Evolutionary conservation across 78 protist genomes (phyloP), one percentile per base, ranked within the genome.

Genomic region (Emiliania huxleyi): DNA sequence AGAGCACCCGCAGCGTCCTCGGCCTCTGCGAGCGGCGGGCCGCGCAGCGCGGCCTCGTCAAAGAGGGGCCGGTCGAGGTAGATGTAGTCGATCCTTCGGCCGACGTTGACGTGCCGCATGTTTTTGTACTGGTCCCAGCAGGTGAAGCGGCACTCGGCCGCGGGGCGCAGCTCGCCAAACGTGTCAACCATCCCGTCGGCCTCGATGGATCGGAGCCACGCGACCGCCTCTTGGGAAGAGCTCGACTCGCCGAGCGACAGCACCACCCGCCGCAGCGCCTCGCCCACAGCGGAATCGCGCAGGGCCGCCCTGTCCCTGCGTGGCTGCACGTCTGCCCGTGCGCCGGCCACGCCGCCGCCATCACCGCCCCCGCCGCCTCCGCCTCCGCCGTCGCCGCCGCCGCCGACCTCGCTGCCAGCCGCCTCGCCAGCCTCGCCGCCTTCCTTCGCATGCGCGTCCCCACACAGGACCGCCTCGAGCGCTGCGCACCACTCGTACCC

Each of bases 91-190:
- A 87, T 87, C 44, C 91, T 19, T 22, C 49, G 22, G 18, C 91
- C 91, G 25, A 42, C 43, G 91, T 87, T 87, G 56, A n/a, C 15
- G 91, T 87, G 43, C 23, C 91, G 91, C 25, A 6, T 12, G 62
- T 87, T 87, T 35, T 42, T 87, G 69, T 87, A 87, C 88, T 81
- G 88, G 21, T 81, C 18, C 88, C 90, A 84, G 49, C 90, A 84
- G 25, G 90, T 84, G 90, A 33, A 84, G 42, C 90, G 90, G 12
- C 12, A 45, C 11, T 3, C 37, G 35, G 90, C 90, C 11, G 23
- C 19, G 23, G 90, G 90, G 37, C 49, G 29, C 35, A 40, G 3
- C 23, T 2, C 23, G 25, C 49, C 90, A 19, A 84, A 84, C 6
- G 90, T 33, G 90, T 84, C 90, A 0, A 84, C 49, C 49, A 84